phyloP scores from a whole-genome alignment of 441 rosid genomes.

The Populus trichocarpa region DNA sequence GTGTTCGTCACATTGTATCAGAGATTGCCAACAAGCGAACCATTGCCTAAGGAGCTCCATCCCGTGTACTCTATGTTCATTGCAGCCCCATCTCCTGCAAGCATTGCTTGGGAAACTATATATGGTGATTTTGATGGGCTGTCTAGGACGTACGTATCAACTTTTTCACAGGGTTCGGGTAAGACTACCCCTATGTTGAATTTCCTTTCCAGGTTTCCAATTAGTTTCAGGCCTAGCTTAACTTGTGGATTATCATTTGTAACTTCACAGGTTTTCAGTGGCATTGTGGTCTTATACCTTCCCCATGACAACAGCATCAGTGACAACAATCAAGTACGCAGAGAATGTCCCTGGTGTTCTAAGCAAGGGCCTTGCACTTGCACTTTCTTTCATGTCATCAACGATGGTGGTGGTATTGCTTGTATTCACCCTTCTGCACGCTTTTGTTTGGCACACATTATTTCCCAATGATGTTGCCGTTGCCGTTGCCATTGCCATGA shows the following conservation, averaged over 20 bases:
- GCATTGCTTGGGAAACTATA: constrained; percentile 79
- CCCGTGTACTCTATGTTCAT: constrained; percentile 94
- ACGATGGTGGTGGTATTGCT: constrained; percentile 64
- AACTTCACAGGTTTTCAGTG: constrained; percentile 60
- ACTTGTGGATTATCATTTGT: background rate
- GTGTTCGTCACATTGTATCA: constrained; percentile 80
- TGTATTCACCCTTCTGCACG: constrained; percentile 70
- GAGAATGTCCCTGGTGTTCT: constrained; percentile 59
- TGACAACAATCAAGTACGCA: constrained; percentile 80
- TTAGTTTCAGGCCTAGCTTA: background rate
- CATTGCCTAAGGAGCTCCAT: constrained; percentile 85
- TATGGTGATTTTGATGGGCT: constrained; percentile 74
- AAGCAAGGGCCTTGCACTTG: constrained; percentile 61
- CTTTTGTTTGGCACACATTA: constrained; percentile 62
- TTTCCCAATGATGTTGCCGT: constrained; percentile 83
- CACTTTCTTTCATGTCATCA: constrained; percentile 70
- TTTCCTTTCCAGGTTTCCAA: background rate
- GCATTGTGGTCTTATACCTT: constrained; percentile 97
- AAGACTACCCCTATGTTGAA: constrained; percentile 9
- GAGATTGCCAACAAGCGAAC: constrained; percentile 81
- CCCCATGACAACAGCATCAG: constrained; percentile 84
- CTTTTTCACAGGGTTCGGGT: constrained; percentile 91
- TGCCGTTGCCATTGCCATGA: constrained; percentile 83
- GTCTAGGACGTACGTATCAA: constrained; percentile 73
- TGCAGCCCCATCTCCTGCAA: constrained; percentile 95